Evolutionary conservation across 306 rosid genomes (phyloP).

Genomic region (Corylus americana): DNA sequence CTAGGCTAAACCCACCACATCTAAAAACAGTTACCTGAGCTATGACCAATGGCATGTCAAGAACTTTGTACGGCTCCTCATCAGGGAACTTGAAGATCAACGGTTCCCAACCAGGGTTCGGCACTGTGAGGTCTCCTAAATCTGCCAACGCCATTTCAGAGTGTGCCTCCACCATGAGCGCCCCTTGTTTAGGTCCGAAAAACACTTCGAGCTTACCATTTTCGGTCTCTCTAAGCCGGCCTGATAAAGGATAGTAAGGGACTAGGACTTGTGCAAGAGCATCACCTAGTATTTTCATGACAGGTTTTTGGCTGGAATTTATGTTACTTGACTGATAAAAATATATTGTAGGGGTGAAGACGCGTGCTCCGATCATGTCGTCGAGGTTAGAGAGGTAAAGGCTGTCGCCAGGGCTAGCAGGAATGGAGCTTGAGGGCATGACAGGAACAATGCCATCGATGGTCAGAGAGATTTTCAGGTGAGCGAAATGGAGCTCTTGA

Average conservation of each 20-base stretch:
- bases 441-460: constrained; percentile 38
- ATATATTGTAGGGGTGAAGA: constrained; percentile 82
- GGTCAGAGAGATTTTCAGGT: constrained; percentile 47
- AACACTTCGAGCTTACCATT: constrained; percentile 81
- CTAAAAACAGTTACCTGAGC: constrained; percentile 73
- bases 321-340: constrained; percentile 41
- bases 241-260: constrained; percentile 85
- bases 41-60: constrained; percentile 86
- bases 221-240: constrained; percentile 68
- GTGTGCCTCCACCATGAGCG: constrained; percentile 72
- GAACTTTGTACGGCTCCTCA: constrained; percentile 82
- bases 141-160: constrained; percentile 47
- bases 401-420: constrained; percentile 31
- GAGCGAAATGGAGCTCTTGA: constrained; percentile 75
- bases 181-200: constrained; percentile 71
- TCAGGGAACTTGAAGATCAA: constrained; percentile 70
- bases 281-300: constrained; percentile 36
- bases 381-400: constrained; percentile 87
- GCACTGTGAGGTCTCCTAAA: constrained; percentile 67
- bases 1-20: constrained; percentile 92
- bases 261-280: constrained; percentile 78
- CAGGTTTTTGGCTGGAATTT: constrained; percentile 28
- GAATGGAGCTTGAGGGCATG: constrained; percentile 57
- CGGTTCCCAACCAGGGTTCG: constrained; percentile 91
- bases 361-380: constrained; percentile 73